These are phyloP conservation scores for Magnusiomyces sp. DNA, from an alignment of 1,139 yeast genomes.

Conservation along the genomic window DNA sequence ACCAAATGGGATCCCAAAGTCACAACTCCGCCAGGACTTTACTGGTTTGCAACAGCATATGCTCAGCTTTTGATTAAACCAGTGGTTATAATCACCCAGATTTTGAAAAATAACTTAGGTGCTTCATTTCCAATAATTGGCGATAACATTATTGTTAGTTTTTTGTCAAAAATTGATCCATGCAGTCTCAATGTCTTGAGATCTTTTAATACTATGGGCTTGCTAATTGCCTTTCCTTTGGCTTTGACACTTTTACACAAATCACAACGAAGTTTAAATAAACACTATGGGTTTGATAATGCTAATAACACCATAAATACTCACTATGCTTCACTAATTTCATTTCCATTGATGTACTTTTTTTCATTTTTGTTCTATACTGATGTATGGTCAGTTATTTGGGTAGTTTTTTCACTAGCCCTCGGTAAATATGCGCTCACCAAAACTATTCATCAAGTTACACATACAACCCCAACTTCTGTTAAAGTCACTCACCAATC, in stretches of 20 bases:
- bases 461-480: slow-evolving; percentile 10
- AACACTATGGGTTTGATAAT: slow-evolving; percentile 5
- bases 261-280: slow-evolving; percentile 6
- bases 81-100: not conserved
- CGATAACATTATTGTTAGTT: too few relatives aligned
- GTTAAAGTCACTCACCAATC: not conserved
- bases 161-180: not conserved
- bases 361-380: slow-evolving; percentile 80
- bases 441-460: not conserved
- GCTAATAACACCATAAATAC: slow-evolving; percentile 34
- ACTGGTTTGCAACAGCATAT: slow-evolving; percentile 50
- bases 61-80: slow-evolving; percentile 27
- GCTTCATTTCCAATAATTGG: too few relatives aligned
- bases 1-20: slow-evolving; percentile 76
- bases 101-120: too few relatives aligned
- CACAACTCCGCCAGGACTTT: slow-evolving; percentile 95
- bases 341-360: slow-evolving; percentile 61
- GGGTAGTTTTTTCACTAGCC: slow-evolving; percentile 47
- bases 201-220: slow-evolving; percentile 56
- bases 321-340: slow-evolving; percentile 30
- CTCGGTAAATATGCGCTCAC: slow-evolving; percentile 23
- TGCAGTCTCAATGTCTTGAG: slow-evolving; percentile 40
- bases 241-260: slow-evolving; percentile 21
- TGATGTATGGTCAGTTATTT: slow-evolving; percentile 81
- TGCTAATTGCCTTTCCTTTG: slow-evolving; percentile 45